phyloP scores from a whole-genome alignment of 2,329 filamentous ascomycete species.

The Paraphaeosphaeria minitans region DNA sequence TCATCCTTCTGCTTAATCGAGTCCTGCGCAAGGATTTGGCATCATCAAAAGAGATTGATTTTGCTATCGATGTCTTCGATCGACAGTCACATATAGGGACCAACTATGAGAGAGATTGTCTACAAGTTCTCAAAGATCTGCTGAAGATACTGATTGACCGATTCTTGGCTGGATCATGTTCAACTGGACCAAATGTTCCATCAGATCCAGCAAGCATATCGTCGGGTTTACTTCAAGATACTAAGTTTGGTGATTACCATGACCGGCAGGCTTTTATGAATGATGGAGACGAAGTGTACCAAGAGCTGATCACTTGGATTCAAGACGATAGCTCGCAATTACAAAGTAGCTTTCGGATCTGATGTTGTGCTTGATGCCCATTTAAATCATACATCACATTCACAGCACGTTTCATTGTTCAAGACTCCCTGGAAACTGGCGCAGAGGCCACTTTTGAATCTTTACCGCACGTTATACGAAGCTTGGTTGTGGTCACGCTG shows the following conservation, averaged over 20 bases:
- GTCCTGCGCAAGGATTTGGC: conserved; percentile 15
- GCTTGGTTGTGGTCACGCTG: no score
- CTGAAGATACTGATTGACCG: conserved; percentile 28
- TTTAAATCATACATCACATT: not conserved
- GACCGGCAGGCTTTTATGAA: not conserved
- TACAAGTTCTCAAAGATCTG: conserved; percentile 29
- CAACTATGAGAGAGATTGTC: conserved; percentile 32
- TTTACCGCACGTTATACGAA: no score
- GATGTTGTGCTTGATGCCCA: not conserved
- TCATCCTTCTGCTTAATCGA: conserved; percentile 31
- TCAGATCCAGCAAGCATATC: conserved; percentile 5
- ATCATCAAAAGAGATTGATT: conserved; percentile 20
- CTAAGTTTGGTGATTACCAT: conserved; percentile 2
- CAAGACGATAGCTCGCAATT: conserved; percentile 23
- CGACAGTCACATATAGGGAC: conserved; percentile 30
- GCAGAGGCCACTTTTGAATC: no score
- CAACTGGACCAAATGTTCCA: conserved; percentile 2
- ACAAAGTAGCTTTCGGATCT: conserved; percentile 22
- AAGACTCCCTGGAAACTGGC: not conserved
- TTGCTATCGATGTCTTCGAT: conserved; percentile 30
- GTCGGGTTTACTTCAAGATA: not conserved
- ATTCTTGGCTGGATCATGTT: conserved; percentile 14
- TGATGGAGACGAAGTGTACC: conserved; percentile 15
- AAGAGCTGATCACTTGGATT: conserved; percentile 25
- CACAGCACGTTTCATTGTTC: not conserved